Base-by-base conservation (phyloP, 2,329 filamentous ascomycete species). In the Colletotrichum godetiae region DNA sequence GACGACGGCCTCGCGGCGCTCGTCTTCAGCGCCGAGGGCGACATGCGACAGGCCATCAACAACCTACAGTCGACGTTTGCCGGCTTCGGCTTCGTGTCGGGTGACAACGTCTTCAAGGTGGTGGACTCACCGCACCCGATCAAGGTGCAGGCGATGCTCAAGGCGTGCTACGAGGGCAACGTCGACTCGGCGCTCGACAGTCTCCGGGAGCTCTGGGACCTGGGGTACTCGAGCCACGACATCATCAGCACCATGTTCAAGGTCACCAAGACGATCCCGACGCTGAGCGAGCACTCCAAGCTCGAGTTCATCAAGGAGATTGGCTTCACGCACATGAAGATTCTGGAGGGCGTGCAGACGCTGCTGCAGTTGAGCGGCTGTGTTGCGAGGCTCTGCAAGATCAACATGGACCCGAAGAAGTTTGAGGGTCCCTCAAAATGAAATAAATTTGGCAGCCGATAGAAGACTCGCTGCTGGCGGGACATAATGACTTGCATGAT, bases 231-330 rank as follows among this genome's bases (percentile, higher is more conserved):
- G n/a, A 97, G 95, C 78, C 96, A 99, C 85, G 97, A 99, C 82
- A 98, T 99, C 78, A 97, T 99, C 83, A 97, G 94, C 84, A 99
- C 96, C 74, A 99, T 99, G 97, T 98, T 99, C 88, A 92, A 93
- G 80, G 97, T 99, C 73, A 98, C 97, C 58, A 99, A 98, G 87
- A 97, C 95, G 1, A 95, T 98, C 73, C 94, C 94, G 2, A 95
- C 93, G 1, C 86, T 99, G 69, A 97, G 95, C 77, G 97, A 99
- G 84, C 95, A 98, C 82, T 92, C 95, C 19, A 98, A 98, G 86
- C 87, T 99, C 74, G 96, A 98, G 81, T 99, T 98, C 78, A 97
- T 98, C 85, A 96, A 95, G 85, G 97, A 98, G 85, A 99, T 99
- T 83, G 97, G 97, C 66, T 98, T 98, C 83, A 97, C 97, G 2